These are phyloP conservation scores for Cyanodermella asteris DNA, from an alignment of 2,329 filamentous ascomycete genomes.

Conservation along the genomic window DNA sequence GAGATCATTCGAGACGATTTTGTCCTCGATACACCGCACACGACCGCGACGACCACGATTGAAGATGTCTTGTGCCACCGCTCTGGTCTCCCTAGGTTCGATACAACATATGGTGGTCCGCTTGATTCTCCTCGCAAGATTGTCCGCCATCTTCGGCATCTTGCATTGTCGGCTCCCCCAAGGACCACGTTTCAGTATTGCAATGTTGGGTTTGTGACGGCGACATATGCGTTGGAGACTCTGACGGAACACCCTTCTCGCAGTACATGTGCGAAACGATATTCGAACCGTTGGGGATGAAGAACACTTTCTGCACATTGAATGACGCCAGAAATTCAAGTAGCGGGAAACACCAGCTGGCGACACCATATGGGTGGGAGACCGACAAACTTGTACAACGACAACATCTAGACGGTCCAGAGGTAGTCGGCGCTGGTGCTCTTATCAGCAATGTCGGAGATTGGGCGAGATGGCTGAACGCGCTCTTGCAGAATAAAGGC, in stretches of 20 bases:
- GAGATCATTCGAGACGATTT: conserved; percentile 15
- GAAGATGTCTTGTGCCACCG: conserved; percentile 14
- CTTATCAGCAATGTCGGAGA: conserved; percentile 17
- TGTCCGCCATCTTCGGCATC: conserved; percentile 20
- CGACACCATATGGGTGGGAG: conserved; percentile 10
- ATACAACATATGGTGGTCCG: conserved; percentile 6
- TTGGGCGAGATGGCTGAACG: conserved; percentile 28
- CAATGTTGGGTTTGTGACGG: conserved; percentile 30
- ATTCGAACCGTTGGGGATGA: conserved; percentile 21
- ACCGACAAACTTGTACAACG: conserved; percentile 3
- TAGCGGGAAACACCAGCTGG: conserved; percentile 8
- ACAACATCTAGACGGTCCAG: conserved; percentile 4
- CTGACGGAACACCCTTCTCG: conserved; percentile 16
- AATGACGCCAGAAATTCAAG: conserved; percentile 13
- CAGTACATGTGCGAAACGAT: conserved; percentile 15
- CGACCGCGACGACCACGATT: conserved; percentile 12
- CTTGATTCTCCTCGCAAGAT: conserved; percentile 15
- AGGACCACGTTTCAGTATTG: conserved; percentile 26
- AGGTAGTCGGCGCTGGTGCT: conserved; percentile 9
- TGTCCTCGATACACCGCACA: conserved; percentile 10
- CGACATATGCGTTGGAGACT: conserved; percentile 24
- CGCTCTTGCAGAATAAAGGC: conserved; percentile 20
- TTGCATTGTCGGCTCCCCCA: conserved; percentile 19
- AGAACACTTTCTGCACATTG: conserved; percentile 16
- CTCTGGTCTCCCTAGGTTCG: conserved; percentile 12